These are phyloP conservation scores for Salvia rosmarinus DNA, from an alignment of 257 asterid species.

Conservation along the genomic window DNA sequence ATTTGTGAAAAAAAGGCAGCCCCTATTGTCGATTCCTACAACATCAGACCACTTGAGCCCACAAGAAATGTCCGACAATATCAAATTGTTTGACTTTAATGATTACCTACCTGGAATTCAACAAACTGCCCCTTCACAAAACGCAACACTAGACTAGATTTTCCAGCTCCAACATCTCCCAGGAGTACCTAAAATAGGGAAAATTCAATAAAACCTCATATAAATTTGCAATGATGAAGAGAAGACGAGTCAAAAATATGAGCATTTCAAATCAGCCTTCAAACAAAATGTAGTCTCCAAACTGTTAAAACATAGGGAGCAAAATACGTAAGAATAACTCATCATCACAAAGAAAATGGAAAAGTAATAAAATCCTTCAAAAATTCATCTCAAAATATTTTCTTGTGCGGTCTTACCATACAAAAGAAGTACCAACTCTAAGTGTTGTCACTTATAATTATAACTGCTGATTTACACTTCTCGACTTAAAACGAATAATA, in stretches of 20 bases:
- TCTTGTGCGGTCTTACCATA: neutral
- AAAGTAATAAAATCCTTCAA: neutral
- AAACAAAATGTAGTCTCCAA: neutral
- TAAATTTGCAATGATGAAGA: slow-evolving; percentile 26
- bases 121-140: slow-evolving; percentile 85
- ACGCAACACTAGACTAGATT: slow-evolving; percentile 81
- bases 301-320: neutral
- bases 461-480: neutral
- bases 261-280: slow-evolving; percentile 10
- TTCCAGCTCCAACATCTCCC: slow-evolving; percentile 94
- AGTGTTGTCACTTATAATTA: neutral
- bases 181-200: slow-evolving; percentile 64
- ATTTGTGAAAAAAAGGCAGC: slow-evolving; percentile 92
- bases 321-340: neutral
- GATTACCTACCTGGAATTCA: slow-evolving; percentile 74
- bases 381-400: neutral
- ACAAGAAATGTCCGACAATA: neutral
- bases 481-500: neutral
- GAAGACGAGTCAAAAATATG: neutral
- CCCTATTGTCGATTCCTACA: slow-evolving; percentile 86
- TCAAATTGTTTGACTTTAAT: neutral
- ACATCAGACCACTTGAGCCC: slow-evolving; percentile 27
- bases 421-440: neutral
- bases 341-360: slow-evolving; percentile 10
- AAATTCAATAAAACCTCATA: neutral